Evolutionary conservation across 108 stramenopile genomes (phyloP).

Genomic region (Poteriospumella lacustris): DNA sequence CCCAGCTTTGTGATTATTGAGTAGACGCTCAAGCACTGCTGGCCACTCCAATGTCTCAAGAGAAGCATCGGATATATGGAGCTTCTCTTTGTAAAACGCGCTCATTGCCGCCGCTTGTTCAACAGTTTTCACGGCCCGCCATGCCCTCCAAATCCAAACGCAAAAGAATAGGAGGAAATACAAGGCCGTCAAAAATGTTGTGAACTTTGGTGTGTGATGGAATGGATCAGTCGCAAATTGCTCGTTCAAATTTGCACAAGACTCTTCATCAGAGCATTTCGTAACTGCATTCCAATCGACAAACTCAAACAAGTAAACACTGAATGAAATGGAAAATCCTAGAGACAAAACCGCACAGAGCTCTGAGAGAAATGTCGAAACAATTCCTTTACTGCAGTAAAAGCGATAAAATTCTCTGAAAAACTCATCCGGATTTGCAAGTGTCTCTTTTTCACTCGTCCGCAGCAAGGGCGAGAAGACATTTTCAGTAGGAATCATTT

Average conservation of each 20-base stretch:
- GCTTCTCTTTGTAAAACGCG: conserved; percentile 36
- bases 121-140: conserved; percentile 48
- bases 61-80: conserved; percentile 24
- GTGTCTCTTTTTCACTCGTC: conserved; percentile 3
- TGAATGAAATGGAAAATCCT: conserved; percentile 74
- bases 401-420: conserved; percentile 75
- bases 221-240: conserved; percentile 32
- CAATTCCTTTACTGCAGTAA: conserved; percentile 79
- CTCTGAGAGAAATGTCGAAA: conserved; percentile 71
- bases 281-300: conserved; percentile 74
- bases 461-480: neutral
- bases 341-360: conserved; percentile 71
- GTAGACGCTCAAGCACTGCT: conserved; percentile 39
- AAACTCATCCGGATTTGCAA: conserved; percentile 76
- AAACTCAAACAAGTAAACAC: conserved; percentile 63
- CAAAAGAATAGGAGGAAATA: conserved; percentile 56
- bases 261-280: conserved; percentile 71
- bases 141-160: conserved; percentile 55
- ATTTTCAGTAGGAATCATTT: neutral
- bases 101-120: conserved; percentile 44
- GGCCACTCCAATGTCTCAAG: conserved; percentile 40
- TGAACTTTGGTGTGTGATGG: conserved; percentile 31
- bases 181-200: conserved; percentile 37
- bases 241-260: conserved; percentile 59
- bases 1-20: conserved; percentile 41